Conservation (phyloP, 176 grass and related monocot species). For the Rhynchospora breviuscula region DNA sequence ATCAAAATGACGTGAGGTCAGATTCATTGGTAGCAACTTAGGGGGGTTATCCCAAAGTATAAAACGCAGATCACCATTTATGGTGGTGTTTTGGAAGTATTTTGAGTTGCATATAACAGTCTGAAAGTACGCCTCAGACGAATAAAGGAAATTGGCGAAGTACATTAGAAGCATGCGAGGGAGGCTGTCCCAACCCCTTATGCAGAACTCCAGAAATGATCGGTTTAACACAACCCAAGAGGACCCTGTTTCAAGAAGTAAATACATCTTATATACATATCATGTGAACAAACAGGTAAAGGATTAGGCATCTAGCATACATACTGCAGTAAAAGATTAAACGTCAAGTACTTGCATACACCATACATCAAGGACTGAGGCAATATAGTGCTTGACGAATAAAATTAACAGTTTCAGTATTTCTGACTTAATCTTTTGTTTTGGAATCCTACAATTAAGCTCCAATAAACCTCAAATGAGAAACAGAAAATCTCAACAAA, state of each 20-base stretch:
- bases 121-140: slow-evolving; percentile 90
- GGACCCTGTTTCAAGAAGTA: slow-evolving; percentile 44
- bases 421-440: background rate
- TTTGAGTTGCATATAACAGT: slow-evolving; percentile 97
- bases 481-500: background rate
- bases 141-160: slow-evolving; percentile 81
- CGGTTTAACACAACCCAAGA: slow-evolving; percentile 75
- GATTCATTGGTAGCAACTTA: slow-evolving; percentile 41
- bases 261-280: background rate
- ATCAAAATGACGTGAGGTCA: slow-evolving; percentile 53
- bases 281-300: background rate
- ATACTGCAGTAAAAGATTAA: background rate
- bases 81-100: slow-evolving; percentile 88
- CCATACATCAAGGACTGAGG: background rate
- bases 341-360: background rate
- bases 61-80: slow-evolving; percentile 73
- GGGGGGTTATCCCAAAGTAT: slow-evolving; percentile 74
- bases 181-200: slow-evolving; percentile 88
- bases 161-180: slow-evolving; percentile 92
- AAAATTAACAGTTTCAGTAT: background rate
- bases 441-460: background rate
- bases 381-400: background rate
- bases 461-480: background rate
- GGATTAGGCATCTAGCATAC: background rate
- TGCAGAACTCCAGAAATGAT: slow-evolving; percentile 83